A percentile compares a stretch with the other conserved stretches of the same genome.
phyloP scores from a whole-genome alignment of 2,329 filamentous ascomycete genomes.

The Dactylellina sp. region DNA sequence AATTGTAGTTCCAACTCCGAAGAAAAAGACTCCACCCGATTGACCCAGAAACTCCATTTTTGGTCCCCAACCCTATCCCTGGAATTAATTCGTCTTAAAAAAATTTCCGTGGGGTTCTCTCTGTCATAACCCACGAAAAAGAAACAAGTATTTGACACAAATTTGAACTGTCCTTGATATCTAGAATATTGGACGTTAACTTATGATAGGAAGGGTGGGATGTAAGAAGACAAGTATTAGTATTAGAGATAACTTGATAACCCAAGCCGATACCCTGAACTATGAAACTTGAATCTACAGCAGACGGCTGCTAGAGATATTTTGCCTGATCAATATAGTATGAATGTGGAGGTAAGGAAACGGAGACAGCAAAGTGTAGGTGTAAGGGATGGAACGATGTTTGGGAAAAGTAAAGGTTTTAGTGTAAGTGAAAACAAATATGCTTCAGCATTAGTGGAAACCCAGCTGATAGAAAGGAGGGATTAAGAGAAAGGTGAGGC shows the following conservation, averaged over 20 bases:
- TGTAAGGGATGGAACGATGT: slow-evolving; percentile 1
- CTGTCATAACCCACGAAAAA: slow-evolving; percentile 44
- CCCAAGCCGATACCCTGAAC: neutral
- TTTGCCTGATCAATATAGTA: slow-evolving; percentile 25
- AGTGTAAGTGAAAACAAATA: neutral
- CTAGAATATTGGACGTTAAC: slow-evolving; percentile 27
- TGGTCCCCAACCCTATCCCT: slow-evolving; percentile 48
- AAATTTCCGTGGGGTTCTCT: slow-evolving; percentile 32
- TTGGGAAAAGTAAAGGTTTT: neutral
- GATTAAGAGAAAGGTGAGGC: too few species aligned
- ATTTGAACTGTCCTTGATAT: slow-evolving; percentile 32
- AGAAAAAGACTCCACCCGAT: slow-evolving; percentile 49
- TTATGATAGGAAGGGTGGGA: slow-evolving; percentile 28
- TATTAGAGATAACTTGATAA: neutral
- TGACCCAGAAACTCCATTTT: slow-evolving; percentile 53
- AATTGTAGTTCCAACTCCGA: slow-evolving; percentile 52
- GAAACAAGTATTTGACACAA: slow-evolving; percentile 53
- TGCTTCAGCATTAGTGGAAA: neutral
- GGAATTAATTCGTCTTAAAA: slow-evolving; percentile 48
- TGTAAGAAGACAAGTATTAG: neutral
- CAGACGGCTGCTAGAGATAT: slow-evolving; percentile 16
- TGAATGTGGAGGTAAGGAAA: slow-evolving; percentile 4
- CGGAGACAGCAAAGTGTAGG: neutral
- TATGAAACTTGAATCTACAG: slow-evolving; percentile 25
- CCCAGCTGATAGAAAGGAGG: neutral